These are phyloP conservation scores for Hericium alpestre DNA, from an alignment of 768 basidiomycete species.

Conservation along the genomic window DNA sequence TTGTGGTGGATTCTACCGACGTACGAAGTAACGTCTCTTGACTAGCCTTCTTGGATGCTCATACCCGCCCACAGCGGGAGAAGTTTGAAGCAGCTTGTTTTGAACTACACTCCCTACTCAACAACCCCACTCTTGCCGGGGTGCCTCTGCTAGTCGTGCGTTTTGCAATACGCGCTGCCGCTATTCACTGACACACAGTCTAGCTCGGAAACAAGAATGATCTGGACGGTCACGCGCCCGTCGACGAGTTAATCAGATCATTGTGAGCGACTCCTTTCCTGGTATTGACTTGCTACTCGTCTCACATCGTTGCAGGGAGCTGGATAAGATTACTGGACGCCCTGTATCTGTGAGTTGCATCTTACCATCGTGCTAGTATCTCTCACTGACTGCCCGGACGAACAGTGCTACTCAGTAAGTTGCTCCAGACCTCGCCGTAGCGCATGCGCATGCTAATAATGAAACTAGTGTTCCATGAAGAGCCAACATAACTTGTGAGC, in stretches of 20 bases:
- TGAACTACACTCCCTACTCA: slow-evolving; percentile 72
- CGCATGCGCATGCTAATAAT: background rate
- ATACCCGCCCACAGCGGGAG: slow-evolving; percentile 39
- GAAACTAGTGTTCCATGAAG: slow-evolving; percentile 83
- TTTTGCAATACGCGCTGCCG: slow-evolving; percentile 5
- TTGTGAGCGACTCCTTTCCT: slow-evolving; percentile 37
- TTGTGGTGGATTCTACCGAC: slow-evolving; percentile 87
- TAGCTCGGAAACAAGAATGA: slow-evolving; percentile 94
- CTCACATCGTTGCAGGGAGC: slow-evolving; percentile 33
- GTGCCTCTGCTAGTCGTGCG: slow-evolving; percentile 79
- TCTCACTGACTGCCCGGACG: too few relatives aligned
- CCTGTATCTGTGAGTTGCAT: slow-evolving; percentile 68
- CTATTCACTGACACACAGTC: background rate
- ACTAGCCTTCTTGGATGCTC: slow-evolving; percentile 1
- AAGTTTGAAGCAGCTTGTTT: slow-evolving; percentile 78
- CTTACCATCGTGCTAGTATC: background rate
- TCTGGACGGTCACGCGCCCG: slow-evolving; percentile 58
- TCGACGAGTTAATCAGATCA: slow-evolving; percentile 74
- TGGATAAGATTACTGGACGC: slow-evolving; percentile 70
- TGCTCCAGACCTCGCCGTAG: background rate
- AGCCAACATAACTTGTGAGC: slow-evolving; percentile 85
- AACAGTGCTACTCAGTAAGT: slow-evolving; percentile 67
- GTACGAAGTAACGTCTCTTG: slow-evolving; percentile 33
- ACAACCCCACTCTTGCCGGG: slow-evolving; percentile 51
- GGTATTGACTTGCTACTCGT: background rate